Base-by-base conservation (phyloP, 1,139 yeast genomes). In the Lodderomyces theae region DNA sequence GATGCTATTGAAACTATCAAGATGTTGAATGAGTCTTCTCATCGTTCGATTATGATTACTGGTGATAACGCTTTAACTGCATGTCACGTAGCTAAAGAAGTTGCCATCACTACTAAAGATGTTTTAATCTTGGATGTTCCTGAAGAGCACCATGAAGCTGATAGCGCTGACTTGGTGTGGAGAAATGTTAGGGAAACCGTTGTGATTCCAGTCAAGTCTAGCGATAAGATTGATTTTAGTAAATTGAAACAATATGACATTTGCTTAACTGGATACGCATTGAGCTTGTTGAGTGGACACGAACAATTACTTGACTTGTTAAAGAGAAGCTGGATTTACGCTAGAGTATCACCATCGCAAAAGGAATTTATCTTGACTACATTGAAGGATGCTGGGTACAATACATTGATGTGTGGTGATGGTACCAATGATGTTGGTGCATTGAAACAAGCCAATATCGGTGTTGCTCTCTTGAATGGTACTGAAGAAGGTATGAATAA, bases 381-480 rank as follows among this genome's bases (percentile, higher is more conserved):
- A 34, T 77, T 88, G 60, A 92, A 92, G 63, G 84, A 81, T 45
- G 79, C 89, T 60, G 97, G 97, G 25, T 92, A 90, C 65, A 85
- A 79, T 57, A 92, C 98, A 25, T 77, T 94, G 54, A 92, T 92
- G 99, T 92, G 98, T 69, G 99, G 99, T 73, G 99, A 92, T 67
- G 99, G 99, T 67, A 92, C 99, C 25, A 92, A 92, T 61, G 99
- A 92, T 72, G 98, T 92, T 42, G 99, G 99, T 64, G 99, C 99
- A 41, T 79, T 92, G 66, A 94, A 92, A 64, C 97, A 92, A 69
- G 97, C 99, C 7, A 96, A 92, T 58, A 84, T 92, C 59, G 98
- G 98, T 71, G 90, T 92, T 58, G 99, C 99, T 12, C 72, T 92
- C 52, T 76, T 94, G 61, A 94, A 94, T 58, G 99, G 97, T 69